These are phyloP conservation scores for Aschersonia sp. DNA, from an alignment of 2,329 filamentous ascomycete species.

Conservation along the genomic window DNA sequence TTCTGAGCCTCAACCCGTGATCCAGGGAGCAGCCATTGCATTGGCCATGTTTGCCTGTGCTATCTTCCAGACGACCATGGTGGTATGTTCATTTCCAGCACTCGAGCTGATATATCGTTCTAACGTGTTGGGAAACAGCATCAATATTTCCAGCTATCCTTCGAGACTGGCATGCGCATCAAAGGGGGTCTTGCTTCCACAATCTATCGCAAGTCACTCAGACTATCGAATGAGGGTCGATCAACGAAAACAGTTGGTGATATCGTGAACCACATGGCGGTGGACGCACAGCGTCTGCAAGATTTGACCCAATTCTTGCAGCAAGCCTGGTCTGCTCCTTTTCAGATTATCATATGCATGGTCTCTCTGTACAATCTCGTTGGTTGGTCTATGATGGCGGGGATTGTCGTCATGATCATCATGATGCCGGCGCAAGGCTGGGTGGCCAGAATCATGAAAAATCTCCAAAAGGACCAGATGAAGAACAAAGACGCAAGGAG, in stretches of 20 bases:
- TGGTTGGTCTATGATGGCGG: conserved; percentile 88
- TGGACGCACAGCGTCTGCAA: conserved; percentile 88
- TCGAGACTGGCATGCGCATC: conserved; percentile 92
- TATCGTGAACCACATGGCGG: conserved; percentile 99
- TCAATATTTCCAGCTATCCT: conserved; percentile 93
- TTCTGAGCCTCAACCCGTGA: conserved; percentile 55
- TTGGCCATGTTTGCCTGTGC: conserved; percentile 86
- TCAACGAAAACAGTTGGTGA: conserved; percentile 85
- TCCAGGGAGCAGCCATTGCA: conserved; percentile 76
- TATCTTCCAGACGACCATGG: conserved; percentile 69
- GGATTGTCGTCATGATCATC: conserved; percentile 85
- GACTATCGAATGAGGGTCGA: conserved; percentile 83
- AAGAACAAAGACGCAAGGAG: conserved; percentile 96
- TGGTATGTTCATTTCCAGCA: conserved; percentile 26
- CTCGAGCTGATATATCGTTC: not conserved
- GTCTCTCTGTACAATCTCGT: conserved; percentile 89
- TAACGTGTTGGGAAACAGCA: conserved; percentile 28
- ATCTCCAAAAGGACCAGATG: conserved; percentile 90
- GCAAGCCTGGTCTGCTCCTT: conserved; percentile 91
- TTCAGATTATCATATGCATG: conserved; percentile 95
- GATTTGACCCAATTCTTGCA: conserved; percentile 92
- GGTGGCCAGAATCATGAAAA: conserved; percentile 88
- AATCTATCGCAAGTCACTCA: conserved; percentile 85
- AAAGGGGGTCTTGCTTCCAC: conserved; percentile 80
- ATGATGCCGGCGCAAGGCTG: conserved; percentile 95